Evolutionary conservation across 2,329 filamentous ascomycete species (phyloP).

Genomic region (Pyricularia sp.): DNA sequence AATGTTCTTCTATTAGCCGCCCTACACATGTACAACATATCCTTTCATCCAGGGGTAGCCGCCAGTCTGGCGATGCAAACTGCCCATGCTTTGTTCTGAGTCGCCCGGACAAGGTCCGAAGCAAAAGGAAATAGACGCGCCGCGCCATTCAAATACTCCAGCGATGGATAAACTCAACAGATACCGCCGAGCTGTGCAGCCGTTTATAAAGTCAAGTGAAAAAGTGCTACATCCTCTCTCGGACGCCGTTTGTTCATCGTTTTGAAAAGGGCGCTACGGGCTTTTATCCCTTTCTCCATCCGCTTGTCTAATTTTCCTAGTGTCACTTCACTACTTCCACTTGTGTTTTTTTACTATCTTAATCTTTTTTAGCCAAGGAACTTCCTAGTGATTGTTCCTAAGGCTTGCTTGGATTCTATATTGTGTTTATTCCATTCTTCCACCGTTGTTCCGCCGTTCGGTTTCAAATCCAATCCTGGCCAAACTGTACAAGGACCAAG

Average conservation of each 20-base stretch:
- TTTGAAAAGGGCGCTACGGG: neutral
- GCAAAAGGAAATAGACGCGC: neutral
- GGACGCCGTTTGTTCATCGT: neutral
- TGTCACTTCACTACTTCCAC: neutral
- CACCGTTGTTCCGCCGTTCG: neutral
- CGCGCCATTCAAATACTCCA: neutral
- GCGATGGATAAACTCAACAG: neutral
- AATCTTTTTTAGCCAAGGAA: neutral
- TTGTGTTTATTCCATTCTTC: neutral
- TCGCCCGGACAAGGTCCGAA: neutral
- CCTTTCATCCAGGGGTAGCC: neutral
- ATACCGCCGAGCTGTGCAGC: neutral
- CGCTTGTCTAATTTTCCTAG: neutral
- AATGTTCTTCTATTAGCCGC: neutral
- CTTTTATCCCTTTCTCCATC: neutral
- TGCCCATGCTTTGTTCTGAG: neutral
- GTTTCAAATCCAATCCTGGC: neutral
- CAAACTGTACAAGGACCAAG: neutral
- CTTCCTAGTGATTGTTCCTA: neutral
- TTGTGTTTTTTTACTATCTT: neutral
- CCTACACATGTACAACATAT: neutral
- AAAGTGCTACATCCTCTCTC: neutral
- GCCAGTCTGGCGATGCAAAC: neutral
- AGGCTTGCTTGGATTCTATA: neutral
- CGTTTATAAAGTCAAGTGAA: neutral